Evolutionary conservation across 129 eudicot species (phyloP).

Genomic region (Dittrichia graveolens): DNA sequence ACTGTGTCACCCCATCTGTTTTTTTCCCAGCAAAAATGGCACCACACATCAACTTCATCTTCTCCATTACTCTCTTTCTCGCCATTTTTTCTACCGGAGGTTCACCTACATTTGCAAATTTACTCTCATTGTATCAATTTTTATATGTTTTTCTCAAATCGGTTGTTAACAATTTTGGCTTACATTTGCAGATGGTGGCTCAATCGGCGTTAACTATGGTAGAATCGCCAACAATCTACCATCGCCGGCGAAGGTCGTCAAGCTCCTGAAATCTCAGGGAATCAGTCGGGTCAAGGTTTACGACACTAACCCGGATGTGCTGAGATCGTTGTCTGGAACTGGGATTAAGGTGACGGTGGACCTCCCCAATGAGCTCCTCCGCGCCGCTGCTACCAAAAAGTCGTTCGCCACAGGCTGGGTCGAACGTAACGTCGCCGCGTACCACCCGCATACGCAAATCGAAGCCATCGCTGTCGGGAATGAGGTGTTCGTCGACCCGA

Average conservation of each 20-base stretch:
- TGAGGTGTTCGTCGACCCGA: slow-evolving; percentile 83
- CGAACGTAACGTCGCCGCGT: slow-evolving; percentile 51
- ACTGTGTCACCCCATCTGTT: not conserved
- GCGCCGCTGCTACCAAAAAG: slow-evolving; percentile 54
- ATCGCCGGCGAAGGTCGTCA: slow-evolving; percentile 57
- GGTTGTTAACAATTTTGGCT: not conserved
- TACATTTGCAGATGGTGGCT: slow-evolving; percentile 63
- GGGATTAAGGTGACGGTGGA: slow-evolving; percentile 64
- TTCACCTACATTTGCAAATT: not conserved
- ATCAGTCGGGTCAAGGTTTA: slow-evolving; percentile 71
- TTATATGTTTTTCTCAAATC: not conserved
- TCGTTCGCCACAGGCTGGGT: slow-evolving; percentile 73
- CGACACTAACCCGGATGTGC: slow-evolving; percentile 84
- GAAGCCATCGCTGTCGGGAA: slow-evolving; percentile 92
- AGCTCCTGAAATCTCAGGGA: slow-evolving; percentile 70
- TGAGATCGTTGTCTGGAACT: slow-evolving; percentile 63
- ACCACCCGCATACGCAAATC: slow-evolving; percentile 69
- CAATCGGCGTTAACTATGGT: slow-evolving; percentile 87
- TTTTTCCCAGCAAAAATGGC: slow-evolving; percentile 36
- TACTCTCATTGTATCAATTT: not conserved
- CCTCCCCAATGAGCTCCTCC: slow-evolving; percentile 84
- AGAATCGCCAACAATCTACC: slow-evolving; percentile 83
- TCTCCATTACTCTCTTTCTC: slow-evolving; percentile 20
- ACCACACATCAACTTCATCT: not conserved
- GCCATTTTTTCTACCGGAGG: slow-evolving; percentile 45